Conservation (phyloP, 495 filamentous ascomycete species). For the Trichocladium antarcticum region DNA sequence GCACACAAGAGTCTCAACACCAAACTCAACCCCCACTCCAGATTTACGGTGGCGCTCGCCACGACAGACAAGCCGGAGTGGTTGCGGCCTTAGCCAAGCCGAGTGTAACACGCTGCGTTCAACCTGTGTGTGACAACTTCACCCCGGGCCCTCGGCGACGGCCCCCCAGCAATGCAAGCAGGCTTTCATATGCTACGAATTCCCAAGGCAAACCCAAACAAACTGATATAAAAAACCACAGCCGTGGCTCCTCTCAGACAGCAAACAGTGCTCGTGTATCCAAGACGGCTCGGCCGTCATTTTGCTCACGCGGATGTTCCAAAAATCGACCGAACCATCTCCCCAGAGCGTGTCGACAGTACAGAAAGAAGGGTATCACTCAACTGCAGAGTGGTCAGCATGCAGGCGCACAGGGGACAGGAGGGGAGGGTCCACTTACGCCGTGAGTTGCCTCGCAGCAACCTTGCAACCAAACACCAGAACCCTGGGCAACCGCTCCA, state of each 20-base stretch:
- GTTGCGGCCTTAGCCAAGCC: too few species aligned
- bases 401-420: neutral
- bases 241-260: neutral
- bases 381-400: constrained; percentile 32
- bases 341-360: constrained; percentile 57
- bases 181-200: neutral
- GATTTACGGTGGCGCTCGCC: too few species aligned
- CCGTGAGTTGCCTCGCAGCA: constrained; percentile 90
- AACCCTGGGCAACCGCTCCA: constrained; percentile 50
- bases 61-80: too few species aligned
- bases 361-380: constrained; percentile 72
- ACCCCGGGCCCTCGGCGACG: too few species aligned
- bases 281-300: neutral
- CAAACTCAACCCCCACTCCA: neutral
- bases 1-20: too few species aligned
- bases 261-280: neutral
- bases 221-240: neutral
- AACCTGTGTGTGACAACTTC: too few species aligned
- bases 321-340: constrained; percentile 66
- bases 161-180: neutral
- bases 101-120: too few species aligned
- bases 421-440: constrained; percentile 39
- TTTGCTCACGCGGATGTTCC: constrained; percentile 22
- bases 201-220: neutral
- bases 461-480: constrained; percentile 89